Conservation (phyloP, 805 yeast species). For the Helenozyma baotianmanensis region DNA sequence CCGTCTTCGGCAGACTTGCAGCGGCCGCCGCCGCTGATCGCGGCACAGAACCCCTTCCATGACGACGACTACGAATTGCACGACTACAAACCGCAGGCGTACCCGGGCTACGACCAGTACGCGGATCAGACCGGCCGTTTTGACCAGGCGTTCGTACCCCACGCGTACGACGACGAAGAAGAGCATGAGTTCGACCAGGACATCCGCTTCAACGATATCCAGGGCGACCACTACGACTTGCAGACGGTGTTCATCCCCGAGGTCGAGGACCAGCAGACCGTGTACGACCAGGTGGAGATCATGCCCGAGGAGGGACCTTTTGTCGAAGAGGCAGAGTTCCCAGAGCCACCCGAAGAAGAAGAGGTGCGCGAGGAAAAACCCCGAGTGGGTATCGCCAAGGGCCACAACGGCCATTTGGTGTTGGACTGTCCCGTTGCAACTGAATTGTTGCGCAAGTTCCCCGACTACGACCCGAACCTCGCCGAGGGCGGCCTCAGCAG, state of each 20-base stretch:
- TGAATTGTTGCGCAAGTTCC: slow-evolving; percentile 46
- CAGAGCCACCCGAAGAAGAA: slow-evolving; percentile 32
- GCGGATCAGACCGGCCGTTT: slow-evolving; percentile 14
- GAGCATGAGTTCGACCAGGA: slow-evolving; percentile 39
- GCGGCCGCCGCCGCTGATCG: slow-evolving; percentile 6
- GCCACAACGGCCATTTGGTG: slow-evolving; percentile 66
- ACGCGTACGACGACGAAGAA: slow-evolving; percentile 37
- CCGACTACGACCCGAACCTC: slow-evolving; percentile 29
- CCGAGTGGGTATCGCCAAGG: slow-evolving; percentile 23
- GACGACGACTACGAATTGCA: slow-evolving; percentile 24
- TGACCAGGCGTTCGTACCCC: slow-evolving; percentile 40
- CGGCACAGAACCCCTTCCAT: slow-evolving; percentile 7
- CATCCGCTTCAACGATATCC: slow-evolving; percentile 35
- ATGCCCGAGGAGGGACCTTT: slow-evolving; percentile 25
- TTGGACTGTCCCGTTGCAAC: slow-evolving; percentile 87
- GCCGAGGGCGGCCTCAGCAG: slow-evolving; percentile 41
- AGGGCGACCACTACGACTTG: slow-evolving; percentile 40
- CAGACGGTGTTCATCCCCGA: slow-evolving; percentile 26
- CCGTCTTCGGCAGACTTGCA: slow-evolving; percentile 2
- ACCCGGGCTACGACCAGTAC: slow-evolving; percentile 4
- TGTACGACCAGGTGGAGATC: slow-evolving; percentile 14
- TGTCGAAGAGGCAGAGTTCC: slow-evolving; percentile 19
- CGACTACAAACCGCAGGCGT: slow-evolving; percentile 8
- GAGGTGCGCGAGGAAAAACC: slow-evolving; percentile 26
- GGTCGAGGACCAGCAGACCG: slow-evolving; percentile 5